Evolutionary conservation across 768 basidiomycete genomes (phyloP).

Genomic region (Tephrocybe rancida): DNA sequence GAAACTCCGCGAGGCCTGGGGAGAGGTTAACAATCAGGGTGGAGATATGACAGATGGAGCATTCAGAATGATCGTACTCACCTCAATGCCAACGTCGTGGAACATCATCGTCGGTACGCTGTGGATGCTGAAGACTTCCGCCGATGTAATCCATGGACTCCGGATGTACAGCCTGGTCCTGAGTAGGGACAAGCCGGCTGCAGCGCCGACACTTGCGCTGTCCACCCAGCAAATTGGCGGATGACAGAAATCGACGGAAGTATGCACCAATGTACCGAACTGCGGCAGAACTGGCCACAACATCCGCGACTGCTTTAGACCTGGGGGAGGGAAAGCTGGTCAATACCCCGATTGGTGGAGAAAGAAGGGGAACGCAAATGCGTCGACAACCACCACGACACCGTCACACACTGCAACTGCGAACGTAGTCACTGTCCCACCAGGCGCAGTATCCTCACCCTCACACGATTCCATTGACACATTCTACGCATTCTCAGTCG

Average conservation of each 20-base stretch:
- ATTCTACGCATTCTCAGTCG: background rate
- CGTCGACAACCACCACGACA: no score
- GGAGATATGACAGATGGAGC: conserved; percentile 17
- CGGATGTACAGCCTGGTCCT: background rate
- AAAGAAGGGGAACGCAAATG: no score
- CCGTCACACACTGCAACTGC: no score
- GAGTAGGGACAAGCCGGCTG: background rate
- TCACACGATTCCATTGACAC: no score
- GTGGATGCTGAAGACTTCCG: conserved; percentile 1
- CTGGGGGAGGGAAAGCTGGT: no score
- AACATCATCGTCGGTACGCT: conserved; percentile 11
- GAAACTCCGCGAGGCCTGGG: conserved; percentile 16
- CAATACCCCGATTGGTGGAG: no score
- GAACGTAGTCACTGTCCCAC: no score
- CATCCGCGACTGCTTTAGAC: no score
- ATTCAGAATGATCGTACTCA: conserved; percentile 20
- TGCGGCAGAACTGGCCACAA: no score
- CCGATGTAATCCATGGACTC: conserved; percentile 2
- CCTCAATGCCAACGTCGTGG: conserved; percentile 20
- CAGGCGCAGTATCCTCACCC: no score
- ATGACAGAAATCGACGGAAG: no score
- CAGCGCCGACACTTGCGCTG: background rate
- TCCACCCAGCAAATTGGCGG: background rate
- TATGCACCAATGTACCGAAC: no score
- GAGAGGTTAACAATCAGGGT: conserved; percentile 17